A percentile compares a stretch with the other conserved stretches of the same genome.
phyloP scores from a whole-genome alignment of 345 rosid species.

The Litchi chinensis region DNA sequence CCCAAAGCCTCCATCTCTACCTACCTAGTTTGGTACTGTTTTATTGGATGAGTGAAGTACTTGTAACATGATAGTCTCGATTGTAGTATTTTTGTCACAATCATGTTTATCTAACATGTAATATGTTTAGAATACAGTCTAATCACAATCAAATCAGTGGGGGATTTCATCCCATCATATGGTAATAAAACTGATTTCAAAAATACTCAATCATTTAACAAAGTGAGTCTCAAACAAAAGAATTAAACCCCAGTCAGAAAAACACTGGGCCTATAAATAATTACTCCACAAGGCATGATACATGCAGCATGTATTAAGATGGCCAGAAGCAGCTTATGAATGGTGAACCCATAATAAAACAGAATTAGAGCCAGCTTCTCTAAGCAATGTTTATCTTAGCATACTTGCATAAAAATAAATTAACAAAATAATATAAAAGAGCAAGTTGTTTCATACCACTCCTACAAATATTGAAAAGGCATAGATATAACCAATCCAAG shows the following conservation, averaged over 20 bases:
- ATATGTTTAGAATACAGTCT: background rate
- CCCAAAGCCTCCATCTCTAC: too few relatives aligned
- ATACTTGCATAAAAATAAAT: background rate
- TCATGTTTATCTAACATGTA: background rate
- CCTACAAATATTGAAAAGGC: constrained; percentile 90
- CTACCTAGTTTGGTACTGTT: too few relatives aligned
- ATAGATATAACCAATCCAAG: constrained; percentile 90
- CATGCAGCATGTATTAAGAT: background rate
- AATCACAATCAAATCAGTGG: background rate
- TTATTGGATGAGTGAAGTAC: too few relatives aligned
- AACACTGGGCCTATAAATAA: background rate
- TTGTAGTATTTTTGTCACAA: background rate
- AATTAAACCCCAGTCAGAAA: background rate
- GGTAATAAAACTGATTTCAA: background rate
- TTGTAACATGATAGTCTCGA: too few relatives aligned
- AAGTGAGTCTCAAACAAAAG: background rate
- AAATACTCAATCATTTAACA: background rate
- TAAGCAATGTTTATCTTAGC: background rate
- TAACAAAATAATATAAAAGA: constrained; percentile 14
- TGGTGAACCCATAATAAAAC: background rate
- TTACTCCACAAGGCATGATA: background rate
- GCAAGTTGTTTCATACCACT: constrained; percentile 65
- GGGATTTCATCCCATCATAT: background rate
- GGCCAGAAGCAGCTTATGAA: background rate
- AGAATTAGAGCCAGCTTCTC: constrained; percentile 12